phyloP scores from a whole-genome alignment of 176 grass and related monocot genomes.

The Puya raimondii region DNA sequence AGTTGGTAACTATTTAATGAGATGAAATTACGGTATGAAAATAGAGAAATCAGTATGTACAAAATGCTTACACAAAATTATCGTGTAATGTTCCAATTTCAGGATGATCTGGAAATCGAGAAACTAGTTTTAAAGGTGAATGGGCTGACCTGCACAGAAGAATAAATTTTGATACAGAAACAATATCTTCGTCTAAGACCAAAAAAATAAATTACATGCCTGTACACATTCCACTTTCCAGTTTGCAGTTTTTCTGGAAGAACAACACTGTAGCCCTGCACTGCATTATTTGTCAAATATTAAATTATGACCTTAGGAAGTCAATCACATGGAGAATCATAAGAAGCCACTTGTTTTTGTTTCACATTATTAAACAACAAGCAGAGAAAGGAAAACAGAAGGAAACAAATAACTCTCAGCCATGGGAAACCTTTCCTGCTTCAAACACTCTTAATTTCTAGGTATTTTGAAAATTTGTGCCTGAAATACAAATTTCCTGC shows the following conservation, averaged over 20 bases:
- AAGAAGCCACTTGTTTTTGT: neutral
- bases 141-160: slow-evolving; percentile 37
- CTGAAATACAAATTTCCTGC: no score
- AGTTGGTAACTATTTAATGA: neutral
- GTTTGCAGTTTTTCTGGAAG: slow-evolving; percentile 93
- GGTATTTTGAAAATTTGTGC: no score
- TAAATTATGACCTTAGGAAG: neutral
- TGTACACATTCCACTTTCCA: slow-evolving; percentile 96
- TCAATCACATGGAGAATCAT: slow-evolving; percentile 5
- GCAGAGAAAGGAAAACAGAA: neutral
- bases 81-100: slow-evolving; percentile 75
- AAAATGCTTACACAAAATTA: slow-evolving; percentile 69
- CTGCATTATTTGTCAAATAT: slow-evolving; percentile 34
- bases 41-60: neutral
- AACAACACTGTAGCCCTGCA: slow-evolving; percentile 70
- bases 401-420: no score
- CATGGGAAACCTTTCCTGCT: no score
- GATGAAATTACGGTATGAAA: neutral
- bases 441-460: no score
- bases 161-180: neutral
- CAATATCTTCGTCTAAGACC: neutral
- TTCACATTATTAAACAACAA: neutral
- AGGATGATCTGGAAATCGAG: slow-evolving; percentile 36
- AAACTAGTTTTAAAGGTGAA: slow-evolving; percentile 50
- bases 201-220: slow-evolving; percentile 32